These are phyloP conservation scores for Epichloe baconii DNA, from an alignment of 2,329 filamentous ascomycete species.

Conservation along the genomic window DNA sequence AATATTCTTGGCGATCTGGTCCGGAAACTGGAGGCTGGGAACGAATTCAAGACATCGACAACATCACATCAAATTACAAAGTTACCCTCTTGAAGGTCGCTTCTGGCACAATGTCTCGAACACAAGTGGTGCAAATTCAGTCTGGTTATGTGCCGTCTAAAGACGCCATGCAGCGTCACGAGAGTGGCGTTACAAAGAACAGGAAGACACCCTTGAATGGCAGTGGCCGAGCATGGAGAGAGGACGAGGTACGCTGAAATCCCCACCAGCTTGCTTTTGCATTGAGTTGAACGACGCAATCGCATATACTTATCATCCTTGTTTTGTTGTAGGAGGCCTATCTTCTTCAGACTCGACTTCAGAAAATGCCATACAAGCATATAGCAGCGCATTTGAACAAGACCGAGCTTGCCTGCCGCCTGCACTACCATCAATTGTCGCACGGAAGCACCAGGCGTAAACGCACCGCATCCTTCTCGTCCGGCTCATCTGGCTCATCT, in stretches of 20 bases:
- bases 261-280: not conserved
- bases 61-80: no score
- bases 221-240: constrained; percentile 71
- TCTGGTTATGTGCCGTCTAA: constrained; percentile 36
- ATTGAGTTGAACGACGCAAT: not conserved
- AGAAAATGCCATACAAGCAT: constrained; percentile 87
- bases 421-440: constrained; percentile 78
- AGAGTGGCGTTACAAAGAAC: constrained; percentile 49
- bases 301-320: not conserved
- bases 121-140: constrained; percentile 31
- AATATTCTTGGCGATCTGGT: not conserved
- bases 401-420: constrained; percentile 74
- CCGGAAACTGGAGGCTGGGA: not conserved
- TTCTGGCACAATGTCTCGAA: constrained; percentile 32
- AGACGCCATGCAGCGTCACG: constrained; percentile 43
- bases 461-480: constrained; percentile 58
- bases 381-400: constrained; percentile 77
- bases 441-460: constrained; percentile 72
- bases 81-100: no score
- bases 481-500: constrained; percentile 47
- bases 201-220: constrained; percentile 58
- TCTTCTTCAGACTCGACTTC: constrained; percentile 68
- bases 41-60: not conserved
- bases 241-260: constrained; percentile 55
- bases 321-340: constrained; percentile 55